A percentile compares a stretch with the other conserved stretches of the same genome.
Evolutionary conservation across 768 basidiomycete species (phyloP).

Genomic region (Lyophyllum shimeji): DNA sequence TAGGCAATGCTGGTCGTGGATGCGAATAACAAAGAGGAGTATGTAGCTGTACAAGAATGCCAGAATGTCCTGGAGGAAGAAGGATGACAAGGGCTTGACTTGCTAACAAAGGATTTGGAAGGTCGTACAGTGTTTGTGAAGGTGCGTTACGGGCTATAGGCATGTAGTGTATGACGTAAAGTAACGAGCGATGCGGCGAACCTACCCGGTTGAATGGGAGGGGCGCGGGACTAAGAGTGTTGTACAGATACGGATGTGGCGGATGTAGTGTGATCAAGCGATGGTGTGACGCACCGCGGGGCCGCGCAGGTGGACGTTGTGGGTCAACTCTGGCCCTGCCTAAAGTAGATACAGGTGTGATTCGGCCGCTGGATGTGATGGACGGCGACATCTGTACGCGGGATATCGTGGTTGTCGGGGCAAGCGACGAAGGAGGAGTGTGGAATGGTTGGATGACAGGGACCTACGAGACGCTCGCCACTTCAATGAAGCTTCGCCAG

Average conservation of each 20-base stretch:
- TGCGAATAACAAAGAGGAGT: neutral
- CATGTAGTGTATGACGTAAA: neutral
- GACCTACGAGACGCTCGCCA: constrained; percentile 36
- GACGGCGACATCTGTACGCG: neutral
- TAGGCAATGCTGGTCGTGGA: neutral
- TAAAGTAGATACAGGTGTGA: neutral
- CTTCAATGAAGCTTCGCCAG: constrained; percentile 68
- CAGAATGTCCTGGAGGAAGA: neutral
- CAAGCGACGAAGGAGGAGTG: constrained; percentile 1
- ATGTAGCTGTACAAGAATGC: neutral
- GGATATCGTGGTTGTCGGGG: constrained; percentile 3
- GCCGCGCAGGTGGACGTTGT: neutral
- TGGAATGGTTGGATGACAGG: neutral
- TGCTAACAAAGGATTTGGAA: neutral
- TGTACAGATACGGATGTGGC: neutral
- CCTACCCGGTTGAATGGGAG: neutral
- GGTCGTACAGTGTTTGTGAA: neutral
- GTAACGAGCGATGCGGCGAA: neutral
- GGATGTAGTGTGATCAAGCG: neutral
- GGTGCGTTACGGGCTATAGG: neutral
- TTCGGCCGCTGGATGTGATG: neutral
- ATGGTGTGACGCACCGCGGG: neutral
- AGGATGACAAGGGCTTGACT: neutral
- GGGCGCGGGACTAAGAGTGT: neutral
- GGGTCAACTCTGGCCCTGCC: neutral